Percentiles rank a stretch among this genome's conserved stretches.
Conservation (phyloP, 2,329 filamentous ascomycete species). For the Epichloe glyceriae region DNA sequence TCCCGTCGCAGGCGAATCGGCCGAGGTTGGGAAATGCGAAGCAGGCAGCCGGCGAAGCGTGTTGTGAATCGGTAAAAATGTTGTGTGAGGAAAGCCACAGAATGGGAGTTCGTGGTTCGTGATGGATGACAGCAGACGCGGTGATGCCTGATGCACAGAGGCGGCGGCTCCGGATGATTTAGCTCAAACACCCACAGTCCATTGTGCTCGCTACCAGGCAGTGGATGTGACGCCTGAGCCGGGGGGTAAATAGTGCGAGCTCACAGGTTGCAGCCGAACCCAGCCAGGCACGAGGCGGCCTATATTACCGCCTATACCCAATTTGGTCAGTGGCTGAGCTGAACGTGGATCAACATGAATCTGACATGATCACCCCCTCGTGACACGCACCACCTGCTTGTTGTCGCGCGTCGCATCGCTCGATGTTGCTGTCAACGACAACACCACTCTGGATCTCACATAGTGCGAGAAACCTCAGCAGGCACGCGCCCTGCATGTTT, state of each 20-base stretch:
- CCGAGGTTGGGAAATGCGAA: not conserved
- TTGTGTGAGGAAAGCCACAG: not conserved
- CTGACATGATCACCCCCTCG: not conserved
- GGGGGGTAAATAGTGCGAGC: not conserved
- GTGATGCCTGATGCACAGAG: not conserved
- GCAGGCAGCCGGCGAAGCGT: not conserved
- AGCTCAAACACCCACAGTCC: not conserved
- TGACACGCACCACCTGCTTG: not conserved
- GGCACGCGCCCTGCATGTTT: not conserved
- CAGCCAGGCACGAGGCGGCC: conserved; percentile 1
- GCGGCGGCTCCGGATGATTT: not conserved
- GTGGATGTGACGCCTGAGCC: not conserved
- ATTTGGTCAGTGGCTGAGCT: not conserved
- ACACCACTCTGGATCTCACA: not conserved
- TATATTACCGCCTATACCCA: not conserved
- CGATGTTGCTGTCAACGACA: not conserved
- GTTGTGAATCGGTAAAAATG: not conserved
- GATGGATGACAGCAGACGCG: not conserved
- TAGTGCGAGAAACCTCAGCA: not conserved
- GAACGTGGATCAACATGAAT: no score
- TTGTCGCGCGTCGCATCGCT: not conserved
- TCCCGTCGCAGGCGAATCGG: conserved; percentile 19
- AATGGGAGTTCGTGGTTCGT: not conserved
- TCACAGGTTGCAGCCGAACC: not conserved
- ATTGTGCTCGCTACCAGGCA: not conserved